Percentiles rank a stretch among this genome's conserved stretches.
Conservation (phyloP, 1,284 basidiomycete genomes). For the Apiotrichum porosum region DNA sequence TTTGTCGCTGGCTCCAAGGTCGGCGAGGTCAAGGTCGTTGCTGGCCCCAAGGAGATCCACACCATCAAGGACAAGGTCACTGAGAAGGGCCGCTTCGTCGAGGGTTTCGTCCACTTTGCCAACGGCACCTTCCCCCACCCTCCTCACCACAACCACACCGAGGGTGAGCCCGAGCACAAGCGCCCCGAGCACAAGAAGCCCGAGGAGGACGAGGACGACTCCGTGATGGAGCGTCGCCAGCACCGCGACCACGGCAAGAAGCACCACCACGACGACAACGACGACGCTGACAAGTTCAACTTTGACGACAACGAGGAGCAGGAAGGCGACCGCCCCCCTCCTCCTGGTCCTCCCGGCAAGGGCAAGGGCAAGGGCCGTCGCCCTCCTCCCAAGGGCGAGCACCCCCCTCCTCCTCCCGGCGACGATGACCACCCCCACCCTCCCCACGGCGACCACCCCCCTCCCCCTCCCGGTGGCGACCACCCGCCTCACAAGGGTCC, state of each 20-base stretch:
- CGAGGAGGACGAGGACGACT: background rate
- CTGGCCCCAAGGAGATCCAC: slow-evolving; percentile 19
- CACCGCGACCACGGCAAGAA: background rate
- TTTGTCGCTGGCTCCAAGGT: slow-evolving; percentile 22
- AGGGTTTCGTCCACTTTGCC: slow-evolving; percentile 23
- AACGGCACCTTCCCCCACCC: slow-evolving; percentile 3
- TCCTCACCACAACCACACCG: background rate
- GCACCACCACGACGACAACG: background rate
- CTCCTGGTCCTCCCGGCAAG: background rate
- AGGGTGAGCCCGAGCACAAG: background rate
- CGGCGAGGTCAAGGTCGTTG: slow-evolving; percentile 20
- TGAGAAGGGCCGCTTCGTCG: slow-evolving; percentile 19
- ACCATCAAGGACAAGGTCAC: slow-evolving; percentile 18
- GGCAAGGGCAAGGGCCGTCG: background rate
- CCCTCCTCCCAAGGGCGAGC: background rate
- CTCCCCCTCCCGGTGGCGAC: slow-evolving; percentile 1
- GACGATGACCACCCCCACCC: slow-evolving; percentile 2
- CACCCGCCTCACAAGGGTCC: background rate
- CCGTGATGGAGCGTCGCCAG: background rate
- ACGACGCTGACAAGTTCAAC: background rate
- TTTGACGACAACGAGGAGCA: background rate
- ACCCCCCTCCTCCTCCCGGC: background rate
- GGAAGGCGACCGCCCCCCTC: background rate
- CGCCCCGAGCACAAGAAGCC: background rate
- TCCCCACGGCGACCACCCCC: slow-evolving; percentile 5